Conservation (phyloP, 208 protist genomes). For the Acanthamoeba rhysodes region DNA sequence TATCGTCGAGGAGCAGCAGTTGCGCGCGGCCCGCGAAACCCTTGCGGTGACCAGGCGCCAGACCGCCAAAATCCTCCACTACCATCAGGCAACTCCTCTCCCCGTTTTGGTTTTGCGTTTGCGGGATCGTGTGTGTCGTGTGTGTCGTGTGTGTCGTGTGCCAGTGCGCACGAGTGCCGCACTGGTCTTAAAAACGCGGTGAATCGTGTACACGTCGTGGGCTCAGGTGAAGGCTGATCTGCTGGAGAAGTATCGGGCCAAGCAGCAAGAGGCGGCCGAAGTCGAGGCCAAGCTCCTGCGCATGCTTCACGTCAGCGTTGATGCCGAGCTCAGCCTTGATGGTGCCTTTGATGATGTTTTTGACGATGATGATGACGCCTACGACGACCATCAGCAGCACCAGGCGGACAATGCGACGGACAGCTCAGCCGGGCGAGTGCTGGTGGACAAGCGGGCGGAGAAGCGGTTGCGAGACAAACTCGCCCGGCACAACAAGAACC, state of each 20-base stretch:
- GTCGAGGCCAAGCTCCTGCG: conserved; percentile 37
- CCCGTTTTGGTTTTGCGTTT: background rate
- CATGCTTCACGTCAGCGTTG: background rate
- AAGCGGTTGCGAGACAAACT: conserved; percentile 1
- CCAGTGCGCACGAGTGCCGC: background rate
- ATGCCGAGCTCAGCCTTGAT: background rate
- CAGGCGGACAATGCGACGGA: background rate
- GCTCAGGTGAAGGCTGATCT: background rate
- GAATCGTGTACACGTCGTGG: background rate
- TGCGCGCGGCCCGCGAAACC: background rate
- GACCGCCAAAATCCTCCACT: conserved; percentile 36
- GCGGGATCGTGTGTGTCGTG: background rate
- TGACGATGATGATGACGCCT: background rate
- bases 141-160: background rate
- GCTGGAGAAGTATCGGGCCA: conserved; percentile 37
- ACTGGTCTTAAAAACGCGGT: background rate
- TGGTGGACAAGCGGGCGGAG: background rate
- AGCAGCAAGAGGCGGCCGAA: background rate
- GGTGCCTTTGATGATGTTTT: background rate
- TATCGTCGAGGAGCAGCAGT: background rate
- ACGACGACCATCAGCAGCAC: background rate
- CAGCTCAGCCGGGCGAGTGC: background rate
- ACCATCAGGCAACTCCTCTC: background rate
- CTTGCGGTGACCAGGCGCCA: background rate
- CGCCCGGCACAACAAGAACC: background rate